Percentiles rank a stretch among this genome's conserved stretches.
Evolutionary conservation across 2,329 filamentous ascomycete species (phyloP).

Genomic region (Apiospora arundinis): DNA sequence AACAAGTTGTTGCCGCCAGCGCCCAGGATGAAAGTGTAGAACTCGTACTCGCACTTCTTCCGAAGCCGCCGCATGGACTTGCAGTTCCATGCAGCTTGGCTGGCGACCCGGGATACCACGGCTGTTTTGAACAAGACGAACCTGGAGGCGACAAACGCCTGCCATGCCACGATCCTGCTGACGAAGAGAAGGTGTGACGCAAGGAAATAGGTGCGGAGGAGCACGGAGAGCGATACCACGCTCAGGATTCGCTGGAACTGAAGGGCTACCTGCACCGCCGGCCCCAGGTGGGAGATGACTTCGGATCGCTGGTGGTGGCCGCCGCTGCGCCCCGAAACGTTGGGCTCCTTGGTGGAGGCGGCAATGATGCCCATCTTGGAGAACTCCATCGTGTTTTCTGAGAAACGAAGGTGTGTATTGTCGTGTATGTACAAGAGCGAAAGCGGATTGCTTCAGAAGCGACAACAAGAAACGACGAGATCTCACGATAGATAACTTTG

Average conservation of each 20-base stretch:
- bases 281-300: conserved; percentile 41
- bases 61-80: conserved; percentile 41
- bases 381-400: conserved; percentile 22
- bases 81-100: conserved; percentile 45
- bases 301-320: conserved; percentile 38
- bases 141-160: conserved; percentile 38
- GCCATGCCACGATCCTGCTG: conserved; percentile 39
- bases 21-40: conserved; percentile 58
- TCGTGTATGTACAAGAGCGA: not conserved
- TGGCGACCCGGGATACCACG: conserved; percentile 29
- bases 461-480: not conserved
- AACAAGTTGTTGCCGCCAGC: conserved; percentile 54
- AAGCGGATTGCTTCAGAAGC: not conserved
- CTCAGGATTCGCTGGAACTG: conserved; percentile 44
- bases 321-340: conserved; percentile 31
- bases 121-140: conserved; percentile 23
- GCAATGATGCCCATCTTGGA: conserved; percentile 46
- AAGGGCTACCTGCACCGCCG: conserved; percentile 43
- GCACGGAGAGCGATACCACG: conserved; percentile 39
- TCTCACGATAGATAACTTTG: not conserved
- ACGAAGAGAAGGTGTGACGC: conserved; percentile 38
- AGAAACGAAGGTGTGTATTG: not conserved
- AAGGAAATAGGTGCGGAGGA: conserved; percentile 41
- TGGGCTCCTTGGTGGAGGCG: conserved; percentile 44
- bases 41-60: conserved; percentile 57